Base-by-base conservation (phyloP, 2,329 filamentous ascomycete species). In the Verticillium klebahnii region DNA sequence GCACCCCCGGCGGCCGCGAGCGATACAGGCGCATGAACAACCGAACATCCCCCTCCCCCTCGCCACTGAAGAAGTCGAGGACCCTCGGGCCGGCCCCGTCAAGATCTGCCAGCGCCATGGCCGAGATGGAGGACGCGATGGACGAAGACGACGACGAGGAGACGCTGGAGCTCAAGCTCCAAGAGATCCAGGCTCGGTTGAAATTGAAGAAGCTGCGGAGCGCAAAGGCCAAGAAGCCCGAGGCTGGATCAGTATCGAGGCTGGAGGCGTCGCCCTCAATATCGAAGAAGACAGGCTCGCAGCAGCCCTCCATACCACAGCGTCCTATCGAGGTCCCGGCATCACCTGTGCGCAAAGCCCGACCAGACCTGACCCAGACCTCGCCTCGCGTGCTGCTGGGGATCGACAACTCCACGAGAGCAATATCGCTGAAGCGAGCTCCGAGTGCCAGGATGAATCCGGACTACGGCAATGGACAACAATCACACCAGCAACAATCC, bases 141-240 rank as follows among this genome's bases (percentile, higher is more conserved):
- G 82, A 87, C 11, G 86, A 89, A 0, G 89, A 91, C 5, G 90
- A 96, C 7, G 93, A 96, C 68, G 94, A 97, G 74, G 93, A 98
- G 78, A 96, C 88, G 1, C 77, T 98, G 37, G 87, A 96, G 71
- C 78, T 99, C 65, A 89, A 96, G 72, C 79, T 98, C 5, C 88
- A 93, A 66, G 92, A 91, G 61, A 96, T 99, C 62, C 89, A 98
- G 74, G 92, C 93, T 7, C 89, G 90, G 63, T 77, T 98, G 59
- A 95, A 89, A 74, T 76, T 98, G 66, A 98, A 97, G 75, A 93
- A 89, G 70, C 78, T 98, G 15, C 91, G 95, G 73, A 89, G 88
- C 71, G 75, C 85, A 73, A 85, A 82, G 70, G 77, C 80, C 62
- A 63, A 59, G 58, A 60, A 50, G 37, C 60, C 62, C 15, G 54